Conservation (phyloP, 768 basidiomycete genomes). For the Cystobasidium onofrii region DNA sequence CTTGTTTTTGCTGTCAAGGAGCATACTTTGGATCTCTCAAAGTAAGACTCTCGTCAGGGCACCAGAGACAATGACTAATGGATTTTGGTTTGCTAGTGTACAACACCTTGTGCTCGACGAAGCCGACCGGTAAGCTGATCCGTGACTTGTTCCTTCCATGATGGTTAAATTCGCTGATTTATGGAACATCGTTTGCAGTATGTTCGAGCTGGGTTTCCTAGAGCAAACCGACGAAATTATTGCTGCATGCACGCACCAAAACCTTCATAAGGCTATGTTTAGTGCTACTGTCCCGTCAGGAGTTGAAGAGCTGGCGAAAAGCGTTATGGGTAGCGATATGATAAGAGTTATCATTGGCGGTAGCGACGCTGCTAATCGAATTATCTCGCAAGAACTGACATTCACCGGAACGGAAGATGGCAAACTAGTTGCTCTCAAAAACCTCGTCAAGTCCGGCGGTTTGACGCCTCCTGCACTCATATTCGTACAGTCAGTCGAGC, state of each 20-base stretch:
- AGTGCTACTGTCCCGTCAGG: conserved; percentile 88
- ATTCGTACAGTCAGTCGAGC: conserved; percentile 75
- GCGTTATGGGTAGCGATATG: conserved; percentile 65
- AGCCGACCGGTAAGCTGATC: conserved; percentile 35
- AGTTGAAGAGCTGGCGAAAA: conserved; percentile 77
- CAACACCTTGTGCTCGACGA: conserved; percentile 40
- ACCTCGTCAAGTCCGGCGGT: conserved; percentile 59
- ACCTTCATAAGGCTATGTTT: conserved; percentile 77
- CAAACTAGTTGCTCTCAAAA: conserved; percentile 80
- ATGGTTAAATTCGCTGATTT: conserved; percentile 29
- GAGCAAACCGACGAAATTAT: conserved; percentile 81
- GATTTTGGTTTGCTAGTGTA: neutral
- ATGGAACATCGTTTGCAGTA: conserved; percentile 58
- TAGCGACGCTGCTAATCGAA: conserved; percentile 87
- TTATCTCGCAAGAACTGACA: conserved; percentile 77
- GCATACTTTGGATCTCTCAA: conserved; percentile 59
- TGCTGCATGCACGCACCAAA: conserved; percentile 60
- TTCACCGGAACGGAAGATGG: conserved; percentile 90
- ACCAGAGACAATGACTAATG: neutral
- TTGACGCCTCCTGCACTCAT: conserved; percentile 85
- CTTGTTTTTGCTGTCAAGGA: conserved; percentile 71
- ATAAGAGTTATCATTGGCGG: conserved; percentile 91
- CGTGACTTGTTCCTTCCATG: too few species aligned
- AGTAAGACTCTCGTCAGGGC: conserved; percentile 51
- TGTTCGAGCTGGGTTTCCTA: conserved; percentile 81